Base-by-base conservation (phyloP, 73 alveolate genomes). In the Loxodes magnus region DNA sequence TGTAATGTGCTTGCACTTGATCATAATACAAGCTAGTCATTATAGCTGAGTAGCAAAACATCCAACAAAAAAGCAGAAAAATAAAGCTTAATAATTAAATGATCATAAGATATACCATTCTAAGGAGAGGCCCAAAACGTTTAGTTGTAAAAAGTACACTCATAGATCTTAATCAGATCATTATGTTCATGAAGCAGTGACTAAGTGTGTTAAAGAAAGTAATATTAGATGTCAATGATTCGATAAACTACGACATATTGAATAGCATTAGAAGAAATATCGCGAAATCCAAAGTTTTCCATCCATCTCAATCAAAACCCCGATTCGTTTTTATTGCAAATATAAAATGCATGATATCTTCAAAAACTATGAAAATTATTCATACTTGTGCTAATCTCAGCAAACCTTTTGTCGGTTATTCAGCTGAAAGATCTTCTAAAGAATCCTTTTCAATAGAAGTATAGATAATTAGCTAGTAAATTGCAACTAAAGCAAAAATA, bases 331-430 rank as follows among this genome's bases (percentile, higher is more conserved):
- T 29, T 5, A n/a, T 7, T 6, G 51, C 10, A 27, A 34, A 69
- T 0, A 69, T 69, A 30, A 61, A n/a, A n/a, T 50, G 61, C 50
- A 69, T 20, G 4, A 69, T 3, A 36, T 69, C 39, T 12, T 69
- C 83, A 6, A 57, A 21, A 1, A 36, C 19, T 0, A 69, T 58
- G 4, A 61, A 49, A 4, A 51, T 53, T 2, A 64, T 57, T 75
- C 83, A 69, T 0, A 51, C 29, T 20, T 39, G 49, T 20, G 48
- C 39, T 7, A 46, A 12, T 5, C 64, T 36, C 22, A 41, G 26
- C 21, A 44, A 21, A 0, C 27, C 12, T 2, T 41, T 15, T 30
- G 37, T 14, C 6, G 30, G 4, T 5, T 12, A 19, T 16, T 51
- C 59, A 10, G 26, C n/a, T 4, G 43, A 50, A 0, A 69, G 33